These are phyloP conservation scores for Biscogniauxia sp. DNA, from an alignment of 2,329 filamentous ascomycete species.

Conservation along the genomic window DNA sequence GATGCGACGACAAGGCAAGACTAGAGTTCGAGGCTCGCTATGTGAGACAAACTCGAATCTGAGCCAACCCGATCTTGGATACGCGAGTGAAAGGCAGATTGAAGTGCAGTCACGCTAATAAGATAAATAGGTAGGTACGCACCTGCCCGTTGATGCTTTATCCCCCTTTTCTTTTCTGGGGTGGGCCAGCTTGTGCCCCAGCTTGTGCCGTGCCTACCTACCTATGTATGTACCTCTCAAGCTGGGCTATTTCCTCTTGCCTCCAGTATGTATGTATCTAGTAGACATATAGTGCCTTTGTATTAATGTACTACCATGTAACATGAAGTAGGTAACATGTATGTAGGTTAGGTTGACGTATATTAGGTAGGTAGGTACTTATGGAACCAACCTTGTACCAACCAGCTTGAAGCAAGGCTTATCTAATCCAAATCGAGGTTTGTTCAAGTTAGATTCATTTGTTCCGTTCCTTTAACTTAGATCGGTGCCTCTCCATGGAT, in stretches of 20 bases:
- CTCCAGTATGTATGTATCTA: no score
- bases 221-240: no score
- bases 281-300: no score
- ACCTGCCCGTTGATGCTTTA: slow-evolving; percentile 18
- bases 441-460: not conserved
- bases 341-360: no score
- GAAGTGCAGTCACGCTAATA: slow-evolving; percentile 24
- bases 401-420: not conserved
- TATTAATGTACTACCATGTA: no score
- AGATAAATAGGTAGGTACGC: slow-evolving; percentile 16
- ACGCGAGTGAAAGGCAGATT: slow-evolving; percentile 13
- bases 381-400: no score
- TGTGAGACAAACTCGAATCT: slow-evolving; percentile 31
- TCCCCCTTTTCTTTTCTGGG: slow-evolving; percentile 1
- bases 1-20: slow-evolving; percentile 5
- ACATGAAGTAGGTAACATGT: no score
- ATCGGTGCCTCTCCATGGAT: not conserved
- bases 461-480: not conserved
- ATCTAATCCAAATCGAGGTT: not conserved
- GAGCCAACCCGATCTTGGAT: slow-evolving; percentile 19
- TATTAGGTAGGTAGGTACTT: no score
- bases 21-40: slow-evolving; percentile 15
- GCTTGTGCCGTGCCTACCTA: no score
- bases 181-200: not conserved
- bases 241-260: no score